A percentile compares a stretch with the other conserved stretches of the same genome.
These are phyloP conservation scores for Dactylorhiza incarnata DNA, from an alignment of 106 monocot species.

Conservation along the genomic window DNA sequence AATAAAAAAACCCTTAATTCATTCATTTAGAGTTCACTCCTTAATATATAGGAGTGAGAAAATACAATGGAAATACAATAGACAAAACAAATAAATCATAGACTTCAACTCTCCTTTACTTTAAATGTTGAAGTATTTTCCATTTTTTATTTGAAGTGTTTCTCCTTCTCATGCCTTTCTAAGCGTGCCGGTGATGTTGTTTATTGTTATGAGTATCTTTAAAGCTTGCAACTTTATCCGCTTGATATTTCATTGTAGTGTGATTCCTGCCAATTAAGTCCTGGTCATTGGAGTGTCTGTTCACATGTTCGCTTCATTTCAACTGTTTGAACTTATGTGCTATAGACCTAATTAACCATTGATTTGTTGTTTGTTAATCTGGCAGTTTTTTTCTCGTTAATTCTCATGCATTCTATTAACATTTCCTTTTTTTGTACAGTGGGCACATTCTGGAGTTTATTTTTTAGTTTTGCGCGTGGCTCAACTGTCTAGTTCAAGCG, in stretches of 20 bases:
- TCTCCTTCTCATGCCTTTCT: not conserved
- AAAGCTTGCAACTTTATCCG: not conserved
- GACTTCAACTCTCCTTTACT: no score
- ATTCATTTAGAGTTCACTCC: no score
- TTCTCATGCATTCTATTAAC: not conserved
- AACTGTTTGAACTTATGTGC: not conserved
- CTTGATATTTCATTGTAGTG: not conserved
- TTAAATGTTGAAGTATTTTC: no score
- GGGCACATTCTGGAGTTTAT: constrained; percentile 54
- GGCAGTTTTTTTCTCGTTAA: not conserved
- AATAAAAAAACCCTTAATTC: no score
- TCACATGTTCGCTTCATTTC: not conserved
- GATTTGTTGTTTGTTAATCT: not conserved
- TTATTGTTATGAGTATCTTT: not conserved
- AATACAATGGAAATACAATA: no score
- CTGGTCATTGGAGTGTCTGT: not conserved
- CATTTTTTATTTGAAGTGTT: not conserved
- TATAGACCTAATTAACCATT: not conserved
- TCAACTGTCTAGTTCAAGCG: constrained; percentile 35
- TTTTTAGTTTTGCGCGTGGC: constrained; percentile 54
- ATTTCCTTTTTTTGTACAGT: constrained; percentile 28
- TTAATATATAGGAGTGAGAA: no score
- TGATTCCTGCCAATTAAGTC: not conserved
- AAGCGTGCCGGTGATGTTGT: not conserved
- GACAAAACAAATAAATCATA: no score